Base-by-base conservation (phyloP, 306 rosid species). In the Fagus crenata region DNA sequence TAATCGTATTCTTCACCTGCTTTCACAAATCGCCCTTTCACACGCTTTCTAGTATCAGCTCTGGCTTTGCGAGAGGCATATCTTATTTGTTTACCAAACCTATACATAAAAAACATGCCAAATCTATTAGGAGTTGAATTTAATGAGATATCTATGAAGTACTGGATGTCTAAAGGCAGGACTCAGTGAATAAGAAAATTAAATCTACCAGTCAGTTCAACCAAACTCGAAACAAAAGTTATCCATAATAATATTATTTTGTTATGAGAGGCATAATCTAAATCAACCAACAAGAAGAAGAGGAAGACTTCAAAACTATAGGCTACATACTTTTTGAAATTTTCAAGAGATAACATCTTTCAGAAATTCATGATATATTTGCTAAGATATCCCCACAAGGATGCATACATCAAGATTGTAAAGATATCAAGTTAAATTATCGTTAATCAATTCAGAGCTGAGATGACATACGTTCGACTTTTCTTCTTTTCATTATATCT, bases 41-140 rank as follows among this genome's bases (percentile, higher is more conserved):
- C 93, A 5, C 97, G 92, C 83, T 90, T 94, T 79, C 98, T 83
- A 33, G 96, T 90, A 83, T 94, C 97, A 13, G 98, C 97, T 85
- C 98, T 90, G 61, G 93, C 93, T 86, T 94, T 94, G 64, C 97
- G 93, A 69, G 97, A 92, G 3, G 88, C 94, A 73, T 94, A 94
- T 81, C 98, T 87, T 87, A 94, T 92, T 84, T 94, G 98, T 81
- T 94, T 94, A 56, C 94, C 93, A 86, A 92, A 94, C 81, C 97
- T 94, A 81, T 85, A 84, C 73, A 78, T 17, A 9, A 76, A 80
- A 74, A 61, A 80, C 13, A 59, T 77, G 56, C 51, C 74, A 77
- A 82, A 67, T 59, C 53, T 8, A 4, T 70, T 46, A 65, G 75
- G 49, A 76, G 32, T 70, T 53, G 9, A 69, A 43, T 71, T 46